Percentiles rank a stretch among this genome's conserved stretches.
phyloP scores from a whole-genome alignment of 1,139 yeast species.

The Geotrichum fermentans region DNA sequence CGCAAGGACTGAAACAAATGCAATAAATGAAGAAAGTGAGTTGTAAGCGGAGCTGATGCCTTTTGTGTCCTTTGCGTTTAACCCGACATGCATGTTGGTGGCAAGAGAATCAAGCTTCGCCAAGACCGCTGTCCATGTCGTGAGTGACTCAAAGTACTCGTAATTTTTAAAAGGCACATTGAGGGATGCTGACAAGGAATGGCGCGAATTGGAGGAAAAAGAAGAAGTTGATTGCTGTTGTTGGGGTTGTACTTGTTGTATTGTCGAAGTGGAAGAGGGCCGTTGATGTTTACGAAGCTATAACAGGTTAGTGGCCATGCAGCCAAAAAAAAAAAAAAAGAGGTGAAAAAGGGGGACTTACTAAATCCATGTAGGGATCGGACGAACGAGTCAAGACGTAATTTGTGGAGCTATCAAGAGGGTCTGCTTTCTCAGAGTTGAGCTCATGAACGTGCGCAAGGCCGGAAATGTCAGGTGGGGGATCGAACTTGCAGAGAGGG shows the following conservation, averaged over 20 bases:
- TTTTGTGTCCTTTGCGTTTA: constrained; percentile 21
- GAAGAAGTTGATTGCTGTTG: neutral
- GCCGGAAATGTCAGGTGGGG: constrained; percentile 15
- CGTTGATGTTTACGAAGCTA: constrained; percentile 17
- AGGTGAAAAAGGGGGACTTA: constrained; percentile 15
- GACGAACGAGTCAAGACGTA: constrained; percentile 15
- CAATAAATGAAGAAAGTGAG: constrained; percentile 26
- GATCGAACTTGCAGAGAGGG: constrained; percentile 4
- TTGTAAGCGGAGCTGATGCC: constrained; percentile 22
- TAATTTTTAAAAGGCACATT: constrained; percentile 17
- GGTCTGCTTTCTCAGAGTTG: neutral
- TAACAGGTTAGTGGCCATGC: constrained; percentile 4
- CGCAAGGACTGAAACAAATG: constrained; percentile 28
- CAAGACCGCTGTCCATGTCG: constrained; percentile 24
- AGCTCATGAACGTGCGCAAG: constrained; percentile 8
- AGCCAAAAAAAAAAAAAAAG: constrained; percentile 4
- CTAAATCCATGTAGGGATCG: constrained; percentile 25
- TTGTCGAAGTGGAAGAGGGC: constrained; percentile 6
- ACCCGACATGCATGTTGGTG: constrained; percentile 19
- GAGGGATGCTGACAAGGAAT: constrained; percentile 17
- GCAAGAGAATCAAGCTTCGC: constrained; percentile 18
- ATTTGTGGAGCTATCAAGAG: constrained; percentile 12
- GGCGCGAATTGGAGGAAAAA: neutral
- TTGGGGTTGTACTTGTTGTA: neutral
- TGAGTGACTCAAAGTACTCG: constrained; percentile 15